These are phyloP conservation scores for Huntiella moniliformis DNA, from an alignment of 2,329 filamentous ascomycete genomes.

Conservation along the genomic window DNA sequence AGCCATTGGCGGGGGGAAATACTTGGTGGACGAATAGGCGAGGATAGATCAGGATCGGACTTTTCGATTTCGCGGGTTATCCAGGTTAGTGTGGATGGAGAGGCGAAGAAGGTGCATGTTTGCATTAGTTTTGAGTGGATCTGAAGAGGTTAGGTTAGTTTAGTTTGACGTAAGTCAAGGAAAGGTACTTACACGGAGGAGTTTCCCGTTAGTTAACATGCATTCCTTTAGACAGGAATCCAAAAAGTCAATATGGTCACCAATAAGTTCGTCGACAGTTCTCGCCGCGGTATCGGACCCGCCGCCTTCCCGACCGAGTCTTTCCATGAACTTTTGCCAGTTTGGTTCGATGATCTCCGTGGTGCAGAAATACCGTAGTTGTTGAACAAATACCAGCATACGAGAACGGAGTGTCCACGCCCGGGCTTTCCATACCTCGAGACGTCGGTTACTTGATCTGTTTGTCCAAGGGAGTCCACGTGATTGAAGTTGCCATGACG, in stretches of 20 bases:
- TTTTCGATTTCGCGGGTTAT: slow-evolving; percentile 70
- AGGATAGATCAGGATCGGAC: slow-evolving; percentile 59
- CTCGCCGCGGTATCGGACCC: slow-evolving; percentile 21
- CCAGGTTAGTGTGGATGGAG: slow-evolving; percentile 54
- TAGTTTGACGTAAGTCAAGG: neutral
- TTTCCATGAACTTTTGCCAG: slow-evolving; percentile 85
- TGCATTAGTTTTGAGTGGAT: slow-evolving; percentile 96
- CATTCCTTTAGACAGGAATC: slow-evolving; percentile 97
- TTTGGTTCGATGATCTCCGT: slow-evolving; percentile 96
- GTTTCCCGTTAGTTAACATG: slow-evolving; percentile 93
- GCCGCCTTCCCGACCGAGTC: slow-evolving; percentile 38
- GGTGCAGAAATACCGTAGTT: slow-evolving; percentile 91
- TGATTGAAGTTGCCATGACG: slow-evolving; percentile 79
- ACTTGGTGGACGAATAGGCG: slow-evolving; percentile 33
- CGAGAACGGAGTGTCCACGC: slow-evolving; percentile 82
- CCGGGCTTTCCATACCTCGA: slow-evolving; percentile 83
- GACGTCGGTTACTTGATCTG: slow-evolving; percentile 48
- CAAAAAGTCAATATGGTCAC: slow-evolving; percentile 94
- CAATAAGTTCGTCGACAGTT: slow-evolving; percentile 95
- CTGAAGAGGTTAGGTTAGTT: slow-evolving; percentile 25
- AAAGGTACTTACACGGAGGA: slow-evolving; percentile 52
- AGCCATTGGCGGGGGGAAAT: slow-evolving; percentile 45
- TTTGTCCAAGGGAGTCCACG: slow-evolving; percentile 68
- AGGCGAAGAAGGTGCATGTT: slow-evolving; percentile 84
- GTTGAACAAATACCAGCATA: slow-evolving; percentile 95